A percentile compares a stretch with the other conserved stretches of the same genome.
phyloP scores from a whole-genome alignment of 2,329 filamentous ascomycete genomes.

The Aspergillus carbonarius region DNA sequence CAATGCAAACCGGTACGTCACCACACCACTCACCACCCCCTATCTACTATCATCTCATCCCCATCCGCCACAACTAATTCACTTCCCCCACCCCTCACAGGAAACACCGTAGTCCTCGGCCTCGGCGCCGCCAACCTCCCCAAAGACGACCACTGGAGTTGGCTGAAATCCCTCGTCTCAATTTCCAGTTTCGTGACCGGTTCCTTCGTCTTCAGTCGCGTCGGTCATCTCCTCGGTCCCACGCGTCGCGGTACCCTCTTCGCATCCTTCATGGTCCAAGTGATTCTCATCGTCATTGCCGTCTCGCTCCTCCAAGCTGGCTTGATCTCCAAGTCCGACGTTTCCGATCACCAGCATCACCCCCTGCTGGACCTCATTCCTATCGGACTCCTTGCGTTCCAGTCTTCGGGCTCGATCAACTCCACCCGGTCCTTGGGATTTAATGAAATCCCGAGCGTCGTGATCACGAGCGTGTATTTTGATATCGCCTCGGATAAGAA shows the following conservation, averaged over 20 bases:
- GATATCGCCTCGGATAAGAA: constrained; percentile 46
- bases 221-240: constrained; percentile 38
- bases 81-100: constrained; percentile 23
- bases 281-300: constrained; percentile 39
- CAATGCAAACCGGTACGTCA: constrained; percentile 48
- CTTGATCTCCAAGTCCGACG: constrained; percentile 35
- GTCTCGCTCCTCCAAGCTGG: constrained; percentile 41
- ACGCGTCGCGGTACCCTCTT: constrained; percentile 39
- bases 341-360: constrained; percentile 19
- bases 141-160: constrained; percentile 40
- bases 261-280: constrained; percentile 43
- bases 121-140: constrained; percentile 45
- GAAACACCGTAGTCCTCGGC: constrained; percentile 49
- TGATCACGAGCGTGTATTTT: constrained; percentile 48
- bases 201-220: constrained; percentile 39
- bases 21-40: background rate
- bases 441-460: constrained; percentile 48
- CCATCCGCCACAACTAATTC: background rate
- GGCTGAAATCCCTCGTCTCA: constrained; percentile 46
- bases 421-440: constrained; percentile 43
- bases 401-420: constrained; percentile 46
- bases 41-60: background rate
- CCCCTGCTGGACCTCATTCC: constrained; percentile 43
- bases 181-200: constrained; percentile 45
- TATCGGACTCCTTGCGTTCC: constrained; percentile 45